Base-by-base conservation (phyloP, 1,284 basidiomycete species). In the Retiboletus flavoniger region DNA sequence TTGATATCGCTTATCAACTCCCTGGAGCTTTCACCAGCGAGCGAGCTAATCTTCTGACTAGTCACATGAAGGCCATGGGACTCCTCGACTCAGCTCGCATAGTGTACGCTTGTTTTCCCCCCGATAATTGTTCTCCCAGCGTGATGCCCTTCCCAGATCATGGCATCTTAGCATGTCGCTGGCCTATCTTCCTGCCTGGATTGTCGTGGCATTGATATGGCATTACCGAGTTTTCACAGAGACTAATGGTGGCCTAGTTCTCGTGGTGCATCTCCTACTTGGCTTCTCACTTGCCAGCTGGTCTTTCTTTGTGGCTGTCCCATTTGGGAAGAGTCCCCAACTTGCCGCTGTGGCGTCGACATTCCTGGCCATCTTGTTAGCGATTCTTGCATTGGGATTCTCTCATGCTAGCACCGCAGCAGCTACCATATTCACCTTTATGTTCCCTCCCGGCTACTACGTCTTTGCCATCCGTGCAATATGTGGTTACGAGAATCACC, bases 401-500 rank as follows among this genome's bases (percentile, higher is more conserved):
- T 71, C 72, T 26, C 60, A 63, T 19, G 76, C 79, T 2, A 68
- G 73, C 3, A 80, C 77, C 8, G 76, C 71, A 2, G 75, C 72
- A 2, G 81, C 81, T 7, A 79, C 82, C 51, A 73, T 90, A 31
- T 85, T 87, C 61, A 80, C 85, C 0, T 63, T 93, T 47, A 69
- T 92, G 36, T 89, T 91, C 65, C 90, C 89, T 0, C 85, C 89
- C 0, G 79, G 81, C 11, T 91, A 83, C 67, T 91, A 87, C 61
- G 77, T 89, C 16, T 91, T 89, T 60, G 81, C 82, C n/a, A 79
- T 84, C 24, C 78, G 85, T 43, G 80, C 79, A 2, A 79, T 90
- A 4, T 80, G 80, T 51, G 84, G 85, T 7, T 92, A 79, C 60
- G 89, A 92, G 68, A 77, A 78, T 45, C 71, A 83, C 49, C 73